Percentiles rank a stretch among this genome's conserved stretches.
phyloP scores from a whole-genome alignment of 2,329 filamentous ascomycete species.

The Paecilomyces variotii region DNA sequence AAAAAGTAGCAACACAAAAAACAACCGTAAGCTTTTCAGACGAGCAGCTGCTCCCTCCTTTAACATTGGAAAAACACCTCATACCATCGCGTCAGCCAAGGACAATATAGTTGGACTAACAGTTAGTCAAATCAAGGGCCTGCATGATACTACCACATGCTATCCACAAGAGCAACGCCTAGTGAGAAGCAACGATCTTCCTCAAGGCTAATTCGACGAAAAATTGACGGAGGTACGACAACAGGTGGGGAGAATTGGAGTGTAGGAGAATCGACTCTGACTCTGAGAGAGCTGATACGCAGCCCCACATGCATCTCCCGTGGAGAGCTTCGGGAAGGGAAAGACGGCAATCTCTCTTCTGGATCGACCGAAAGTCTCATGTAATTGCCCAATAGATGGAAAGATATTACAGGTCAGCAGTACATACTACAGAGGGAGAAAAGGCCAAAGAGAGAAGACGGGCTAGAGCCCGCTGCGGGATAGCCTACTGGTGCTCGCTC shows the following conservation, averaged over 20 bases:
- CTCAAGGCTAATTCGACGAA: neutral
- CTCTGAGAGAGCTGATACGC: neutral
- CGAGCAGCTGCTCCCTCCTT: neutral
- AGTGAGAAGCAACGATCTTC: neutral
- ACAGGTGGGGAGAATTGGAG: neutral
- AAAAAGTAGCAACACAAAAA: neutral
- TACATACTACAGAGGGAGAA: neutral
- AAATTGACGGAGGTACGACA: neutral
- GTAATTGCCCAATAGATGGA: neutral
- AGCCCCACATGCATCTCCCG: neutral
- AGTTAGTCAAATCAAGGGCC: neutral
- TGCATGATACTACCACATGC: neutral
- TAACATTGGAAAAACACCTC: neutral
- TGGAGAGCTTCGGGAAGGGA: neutral
- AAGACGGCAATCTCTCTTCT: neutral
- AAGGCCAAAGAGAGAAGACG: too few species aligned
- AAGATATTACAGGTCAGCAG: neutral
- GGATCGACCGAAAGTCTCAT: neutral
- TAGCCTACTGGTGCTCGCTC: too few species aligned
- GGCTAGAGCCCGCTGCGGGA: too few species aligned
- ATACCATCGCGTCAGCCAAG: neutral
- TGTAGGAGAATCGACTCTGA: neutral
- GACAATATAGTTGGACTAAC: neutral
- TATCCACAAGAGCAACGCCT: neutral
- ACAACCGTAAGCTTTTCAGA: neutral